Evolutionary conservation across 148 eudicot species (phyloP).

Genomic region (Fagopyrum homotropicum): DNA sequence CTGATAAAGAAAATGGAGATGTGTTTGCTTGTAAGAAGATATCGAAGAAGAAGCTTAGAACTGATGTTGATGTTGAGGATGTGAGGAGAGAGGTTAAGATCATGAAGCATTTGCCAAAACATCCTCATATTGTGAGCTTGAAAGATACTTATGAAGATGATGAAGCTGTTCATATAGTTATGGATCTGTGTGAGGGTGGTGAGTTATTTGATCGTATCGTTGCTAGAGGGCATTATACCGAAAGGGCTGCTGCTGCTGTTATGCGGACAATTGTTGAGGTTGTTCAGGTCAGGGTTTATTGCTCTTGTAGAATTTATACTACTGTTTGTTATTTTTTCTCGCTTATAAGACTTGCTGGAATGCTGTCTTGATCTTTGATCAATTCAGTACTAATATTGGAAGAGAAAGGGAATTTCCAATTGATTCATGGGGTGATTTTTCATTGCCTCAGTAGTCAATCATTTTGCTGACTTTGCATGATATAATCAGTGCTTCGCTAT

Average conservation of each 20-base stretch:
- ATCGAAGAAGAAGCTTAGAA: slow-evolving; percentile 44
- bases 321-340: no score
- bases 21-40: slow-evolving; percentile 44
- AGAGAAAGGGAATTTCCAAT: no score
- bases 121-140: slow-evolving; percentile 41
- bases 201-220: slow-evolving; percentile 50
- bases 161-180: slow-evolving; percentile 42
- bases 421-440: no score
- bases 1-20: slow-evolving; percentile 32
- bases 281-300: slow-evolving; percentile 27
- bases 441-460: no score
- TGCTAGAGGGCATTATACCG: slow-evolving; percentile 53
- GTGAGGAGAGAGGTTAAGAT: slow-evolving; percentile 55
- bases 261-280: slow-evolving; percentile 46
- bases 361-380: no score
- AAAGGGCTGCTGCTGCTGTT: slow-evolving; percentile 41
- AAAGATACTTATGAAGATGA: slow-evolving; percentile 47
- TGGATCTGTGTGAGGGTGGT: slow-evolving; percentile 57
- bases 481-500: no score
- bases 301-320: no score
- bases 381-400: no score
- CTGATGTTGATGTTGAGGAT: slow-evolving; percentile 45
- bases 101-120: slow-evolving; percentile 44
- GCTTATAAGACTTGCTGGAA: no score
- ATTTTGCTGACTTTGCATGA: no score